These are phyloP conservation scores for Oenanthe sinensis DNA, from an alignment of 129 eudicot species.

Conservation along the genomic window DNA sequence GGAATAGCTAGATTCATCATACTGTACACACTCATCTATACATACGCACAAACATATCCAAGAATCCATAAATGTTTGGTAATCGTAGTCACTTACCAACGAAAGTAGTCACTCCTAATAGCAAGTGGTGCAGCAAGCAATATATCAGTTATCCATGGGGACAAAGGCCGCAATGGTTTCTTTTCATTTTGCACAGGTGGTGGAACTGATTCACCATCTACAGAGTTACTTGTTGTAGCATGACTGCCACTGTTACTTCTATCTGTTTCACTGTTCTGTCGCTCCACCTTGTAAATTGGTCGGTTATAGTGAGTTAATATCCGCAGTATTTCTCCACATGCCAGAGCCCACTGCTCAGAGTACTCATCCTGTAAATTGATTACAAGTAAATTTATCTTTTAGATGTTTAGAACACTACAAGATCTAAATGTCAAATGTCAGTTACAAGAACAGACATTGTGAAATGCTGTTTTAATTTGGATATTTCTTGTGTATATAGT, in stretches of 20 bases:
- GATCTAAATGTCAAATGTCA: neutral
- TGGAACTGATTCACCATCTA: conserved; percentile 31
- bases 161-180: conserved; percentile 77
- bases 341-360: conserved; percentile 98
- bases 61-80: conserved; percentile 11
- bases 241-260: conserved; percentile 60
- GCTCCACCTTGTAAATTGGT: conserved; percentile 73
- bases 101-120: conserved; percentile 90
- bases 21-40: conserved; percentile 47
- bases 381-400: neutral
- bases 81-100: conserved; percentile 52
- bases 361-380: conserved; percentile 60
- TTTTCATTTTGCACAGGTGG: conserved; percentile 48
- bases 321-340: conserved; percentile 91
- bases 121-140: conserved; percentile 96
- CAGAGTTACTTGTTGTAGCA: conserved; percentile 59
- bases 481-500: neutral
- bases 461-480: neutral
- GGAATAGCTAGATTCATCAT: neutral
- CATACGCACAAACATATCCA: conserved; percentile 95
- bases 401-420: neutral
- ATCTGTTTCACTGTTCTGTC: conserved; percentile 39
- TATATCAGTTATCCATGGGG: conserved; percentile 97
- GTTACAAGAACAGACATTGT: neutral
- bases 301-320: conserved; percentile 90